Conservation (phyloP, 2,329 filamentous ascomycete species). For the Fusarium transvaalense region DNA sequence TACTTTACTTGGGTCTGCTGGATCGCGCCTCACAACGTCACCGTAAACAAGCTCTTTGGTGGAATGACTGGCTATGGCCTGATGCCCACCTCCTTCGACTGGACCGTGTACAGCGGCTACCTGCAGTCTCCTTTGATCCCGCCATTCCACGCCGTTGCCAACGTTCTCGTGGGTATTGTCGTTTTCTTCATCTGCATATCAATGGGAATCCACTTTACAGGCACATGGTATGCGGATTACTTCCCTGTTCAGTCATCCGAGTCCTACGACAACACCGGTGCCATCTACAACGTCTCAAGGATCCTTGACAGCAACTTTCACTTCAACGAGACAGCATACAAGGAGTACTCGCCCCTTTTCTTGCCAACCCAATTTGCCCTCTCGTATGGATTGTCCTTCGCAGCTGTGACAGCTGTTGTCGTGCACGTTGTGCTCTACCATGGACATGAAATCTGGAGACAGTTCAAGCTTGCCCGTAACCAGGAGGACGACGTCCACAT, state of each 20-base stretch:
- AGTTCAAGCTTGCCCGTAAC: constrained; percentile 66
- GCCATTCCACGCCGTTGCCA: constrained; percentile 67
- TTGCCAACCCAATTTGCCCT: constrained; percentile 72
- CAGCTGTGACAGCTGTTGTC: constrained; percentile 72
- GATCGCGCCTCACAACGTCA: constrained; percentile 70
- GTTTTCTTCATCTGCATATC: constrained; percentile 69
- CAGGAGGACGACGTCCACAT: constrained; percentile 72
- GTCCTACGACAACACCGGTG: constrained; percentile 74
- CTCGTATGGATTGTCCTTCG: constrained; percentile 74
- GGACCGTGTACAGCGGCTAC: constrained; percentile 63
- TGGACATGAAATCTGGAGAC: constrained; percentile 66
- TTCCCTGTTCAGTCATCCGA: constrained; percentile 71
- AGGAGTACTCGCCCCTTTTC: constrained; percentile 74
- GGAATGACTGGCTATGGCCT: constrained; percentile 69
- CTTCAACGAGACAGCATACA: constrained; percentile 72
- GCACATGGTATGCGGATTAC: constrained; percentile 69
- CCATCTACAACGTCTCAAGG: constrained; percentile 69
- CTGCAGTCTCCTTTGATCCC: constrained; percentile 64
- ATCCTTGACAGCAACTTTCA: constrained; percentile 68
- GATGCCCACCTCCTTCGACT: constrained; percentile 71
- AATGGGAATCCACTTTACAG: constrained; percentile 69
- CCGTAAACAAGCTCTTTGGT: constrained; percentile 74
- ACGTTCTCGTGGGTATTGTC: constrained; percentile 65
- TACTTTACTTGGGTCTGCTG: constrained; percentile 73
- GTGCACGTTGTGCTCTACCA: constrained; percentile 69